Evolutionary conservation across 2,329 filamentous ascomycete genomes (phyloP).

Genomic region (Dothistroma septosporum): DNA sequence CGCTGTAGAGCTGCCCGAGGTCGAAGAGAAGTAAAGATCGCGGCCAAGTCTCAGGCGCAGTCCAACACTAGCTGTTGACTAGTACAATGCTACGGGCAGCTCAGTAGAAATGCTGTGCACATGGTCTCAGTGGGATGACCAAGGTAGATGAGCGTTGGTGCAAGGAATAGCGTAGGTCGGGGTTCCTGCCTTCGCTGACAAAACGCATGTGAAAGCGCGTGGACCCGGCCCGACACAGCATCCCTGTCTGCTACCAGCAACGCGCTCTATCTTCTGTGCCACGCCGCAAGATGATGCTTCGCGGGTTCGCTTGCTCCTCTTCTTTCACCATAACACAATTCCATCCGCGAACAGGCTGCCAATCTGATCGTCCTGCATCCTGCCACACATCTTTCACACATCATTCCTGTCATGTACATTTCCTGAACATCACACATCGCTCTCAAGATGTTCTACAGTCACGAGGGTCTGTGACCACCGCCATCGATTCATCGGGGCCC

Average conservation of each 20-base stretch:
- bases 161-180: neutral
- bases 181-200: neutral
- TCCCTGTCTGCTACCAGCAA: neutral
- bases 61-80: too few relatives aligned
- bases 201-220: neutral
- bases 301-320: neutral
- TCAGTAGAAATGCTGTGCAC: neutral
- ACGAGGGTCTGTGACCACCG: constrained; percentile 67
- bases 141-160: neutral
- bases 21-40: constrained; percentile 10
- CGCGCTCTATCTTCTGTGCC: neutral
- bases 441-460: constrained; percentile 81
- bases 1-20: constrained; percentile 62
- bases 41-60: neutral
- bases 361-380: neutral
- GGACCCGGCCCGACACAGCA: neutral
- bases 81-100: neutral
- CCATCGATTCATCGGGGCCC: neutral
- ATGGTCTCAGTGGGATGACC: neutral
- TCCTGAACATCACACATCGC: neutral
- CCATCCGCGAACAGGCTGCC: neutral
- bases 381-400: neutral
- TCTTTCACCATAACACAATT: neutral
- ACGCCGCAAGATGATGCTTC: neutral
- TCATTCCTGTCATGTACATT: neutral